These are phyloP conservation scores for Alternaria postmessia DNA, from an alignment of 2,329 filamentous ascomycete genomes.

Conservation along the genomic window DNA sequence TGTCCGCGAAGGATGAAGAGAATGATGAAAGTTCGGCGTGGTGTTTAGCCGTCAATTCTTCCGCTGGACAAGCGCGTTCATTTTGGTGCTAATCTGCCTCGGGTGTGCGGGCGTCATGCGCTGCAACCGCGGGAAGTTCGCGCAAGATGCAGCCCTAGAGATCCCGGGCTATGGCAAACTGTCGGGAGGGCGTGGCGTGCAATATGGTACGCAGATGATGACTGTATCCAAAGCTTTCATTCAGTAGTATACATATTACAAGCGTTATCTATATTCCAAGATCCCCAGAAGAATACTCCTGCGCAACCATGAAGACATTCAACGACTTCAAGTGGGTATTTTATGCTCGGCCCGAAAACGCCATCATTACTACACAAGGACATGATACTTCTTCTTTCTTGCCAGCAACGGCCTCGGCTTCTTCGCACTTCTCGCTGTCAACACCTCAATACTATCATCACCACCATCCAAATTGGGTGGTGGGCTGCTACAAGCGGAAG, in stretches of 20 bases:
- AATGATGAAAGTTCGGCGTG: slow-evolving; percentile 18
- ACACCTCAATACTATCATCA: background rate
- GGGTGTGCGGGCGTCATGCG: slow-evolving; percentile 31
- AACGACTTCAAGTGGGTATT: slow-evolving; percentile 2
- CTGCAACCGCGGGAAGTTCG: slow-evolving; percentile 11
- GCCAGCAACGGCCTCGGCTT: slow-evolving; percentile 3
- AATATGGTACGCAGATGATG: background rate
- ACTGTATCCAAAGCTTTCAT: background rate
- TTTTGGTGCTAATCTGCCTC: slow-evolving; percentile 20
- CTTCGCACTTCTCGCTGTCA: background rate
- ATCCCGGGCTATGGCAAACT: background rate
- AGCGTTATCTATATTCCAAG: background rate
- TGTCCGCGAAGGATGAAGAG: slow-evolving; percentile 22
- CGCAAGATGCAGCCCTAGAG: slow-evolving; percentile 1
- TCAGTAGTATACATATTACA: background rate
- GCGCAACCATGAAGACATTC: background rate
- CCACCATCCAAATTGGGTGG: background rate
- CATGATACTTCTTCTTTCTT: slow-evolving; percentile 15
- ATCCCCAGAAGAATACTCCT: background rate
- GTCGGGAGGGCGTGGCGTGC: background rate
- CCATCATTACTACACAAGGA: slow-evolving; percentile 15
- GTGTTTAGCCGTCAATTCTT: slow-evolving; percentile 47
- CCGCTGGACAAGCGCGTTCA: slow-evolving; percentile 30
- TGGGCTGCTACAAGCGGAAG: slow-evolving; percentile 1
- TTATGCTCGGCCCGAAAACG: slow-evolving; percentile 9